Evolutionary conservation across 2,329 filamentous ascomycete genomes (phyloP).

Genomic region (Truncatella angustata): DNA sequence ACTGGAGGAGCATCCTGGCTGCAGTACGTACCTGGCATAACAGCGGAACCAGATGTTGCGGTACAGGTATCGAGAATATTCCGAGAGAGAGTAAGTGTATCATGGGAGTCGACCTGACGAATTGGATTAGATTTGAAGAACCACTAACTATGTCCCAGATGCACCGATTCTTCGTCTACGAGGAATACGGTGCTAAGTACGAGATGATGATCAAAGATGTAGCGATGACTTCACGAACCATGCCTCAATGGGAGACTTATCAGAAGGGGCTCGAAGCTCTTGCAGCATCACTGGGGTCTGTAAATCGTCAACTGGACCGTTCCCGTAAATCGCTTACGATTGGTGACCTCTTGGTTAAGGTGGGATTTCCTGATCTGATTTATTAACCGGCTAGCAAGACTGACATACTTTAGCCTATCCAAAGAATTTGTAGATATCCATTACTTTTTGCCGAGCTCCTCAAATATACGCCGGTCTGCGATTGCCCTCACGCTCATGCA

Average conservation of each 20-base stretch:
- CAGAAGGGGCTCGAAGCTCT: slow-evolving; percentile 84
- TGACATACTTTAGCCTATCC: slow-evolving; percentile 66
- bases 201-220: slow-evolving; percentile 81
- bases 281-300: slow-evolving; percentile 70
- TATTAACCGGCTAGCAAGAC: slow-evolving; percentile 1
- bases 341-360: slow-evolving; percentile 87
- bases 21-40: slow-evolving; percentile 47
- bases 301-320: slow-evolving; percentile 60
- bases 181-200: slow-evolving; percentile 89
- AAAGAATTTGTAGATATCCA: slow-evolving; percentile 88
- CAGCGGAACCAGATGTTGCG: slow-evolving; percentile 57
- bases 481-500: slow-evolving; percentile 80
- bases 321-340: slow-evolving; percentile 77
- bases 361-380: slow-evolving; percentile 30
- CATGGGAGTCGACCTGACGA: neutral
- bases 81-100: slow-evolving; percentile 49
- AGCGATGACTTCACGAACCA: slow-evolving; percentile 62
- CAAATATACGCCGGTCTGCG: slow-evolving; percentile 77
- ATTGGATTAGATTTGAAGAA: neutral
- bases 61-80: slow-evolving; percentile 63
- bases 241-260: slow-evolving; percentile 74
- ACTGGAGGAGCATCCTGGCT: slow-evolving; percentile 38
- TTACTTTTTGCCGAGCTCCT: slow-evolving; percentile 81
- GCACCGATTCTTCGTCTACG: slow-evolving; percentile 79
- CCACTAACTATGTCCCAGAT: slow-evolving; percentile 52